Base-by-base conservation (phyloP, 164 flowering plant species). In the Pachysandra terminalis region DNA sequence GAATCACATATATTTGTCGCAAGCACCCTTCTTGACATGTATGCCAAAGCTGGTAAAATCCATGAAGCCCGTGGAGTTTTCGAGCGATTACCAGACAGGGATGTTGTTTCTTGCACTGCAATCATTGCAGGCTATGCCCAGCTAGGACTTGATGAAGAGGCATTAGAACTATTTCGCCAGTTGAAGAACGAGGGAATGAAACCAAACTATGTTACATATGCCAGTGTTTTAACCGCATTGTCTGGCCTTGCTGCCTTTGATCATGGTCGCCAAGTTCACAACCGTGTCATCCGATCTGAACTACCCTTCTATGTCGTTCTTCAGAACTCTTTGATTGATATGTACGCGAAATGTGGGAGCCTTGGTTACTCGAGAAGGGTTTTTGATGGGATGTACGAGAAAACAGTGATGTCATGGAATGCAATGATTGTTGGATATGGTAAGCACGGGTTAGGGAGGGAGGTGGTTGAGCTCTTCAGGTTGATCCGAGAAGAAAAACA, bases 21-120 rank as follows among this genome's bases (percentile, higher is more conserved):
- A 27, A 85, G 94, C 77, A 87, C 94, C 15, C 94, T 89, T 69
- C 90, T 89, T 59, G 94, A 87, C 77, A 81, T 87, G 88, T 89
- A 89, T 72, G 89, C 91, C 28, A 89, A 89, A 80, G 77, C 84
- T 51, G 87, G 88, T 28, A 79, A 66, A 71, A 81, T 85, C 60
- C 78, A 75, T 68, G 94, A 87, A 68, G 91, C 94, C 40, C 81
- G 74, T 56, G n/a, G 21, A 55, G 75, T 89, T 54, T 89, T 89
- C 64, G 85, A 84, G 16, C 54, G 81, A 74, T 68, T 89, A 71
- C 83, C 87, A 10, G 85, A 85, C 54, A 81, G 87, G 67, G 94
- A 89, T 81, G 88, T 87, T 67, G 90, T 89, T 56, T 81, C 91
- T 49, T 89, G 94, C 63, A 87, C 94, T 60, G 91, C 94, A 32